Evolutionary conservation across 345 rosid species (phyloP).

Genomic region (Schrenkiella parvula): DNA sequence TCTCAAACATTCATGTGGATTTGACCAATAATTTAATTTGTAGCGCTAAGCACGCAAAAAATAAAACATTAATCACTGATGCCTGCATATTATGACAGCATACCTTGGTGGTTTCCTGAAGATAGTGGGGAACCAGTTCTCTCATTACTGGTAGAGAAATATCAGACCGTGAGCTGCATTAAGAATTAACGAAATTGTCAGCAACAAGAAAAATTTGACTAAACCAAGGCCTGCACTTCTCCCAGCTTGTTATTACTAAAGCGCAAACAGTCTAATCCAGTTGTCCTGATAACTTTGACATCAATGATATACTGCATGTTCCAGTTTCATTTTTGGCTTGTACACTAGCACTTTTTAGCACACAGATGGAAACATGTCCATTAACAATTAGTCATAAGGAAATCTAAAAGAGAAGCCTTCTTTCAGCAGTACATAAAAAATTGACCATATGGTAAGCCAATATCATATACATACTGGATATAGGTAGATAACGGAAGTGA

Average conservation of each 20-base stretch:
- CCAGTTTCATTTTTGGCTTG: constrained; percentile 17
- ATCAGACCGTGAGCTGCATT: constrained; percentile 82
- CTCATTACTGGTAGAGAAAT: constrained; percentile 90
- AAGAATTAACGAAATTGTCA: constrained; percentile 10
- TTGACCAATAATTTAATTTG: neutral
- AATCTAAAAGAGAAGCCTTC: constrained; percentile 15
- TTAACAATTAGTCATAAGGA: neutral
- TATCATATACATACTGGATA: constrained; percentile 71
- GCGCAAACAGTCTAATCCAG: neutral
- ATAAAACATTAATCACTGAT: neutral
- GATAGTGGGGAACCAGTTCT: constrained; percentile 96
- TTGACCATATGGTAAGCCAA: neutral
- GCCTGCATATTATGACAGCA: constrained; percentile 21
- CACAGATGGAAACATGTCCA: neutral
- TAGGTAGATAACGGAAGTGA: constrained; percentile 85
- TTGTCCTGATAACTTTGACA: constrained; percentile 15
- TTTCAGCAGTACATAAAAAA: constrained; percentile 7
- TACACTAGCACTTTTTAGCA: constrained; percentile 2
- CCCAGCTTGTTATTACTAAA: constrained; percentile 6
- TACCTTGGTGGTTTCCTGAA: constrained; percentile 90
- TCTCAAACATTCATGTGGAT: constrained; percentile 4
- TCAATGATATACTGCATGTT: constrained; percentile 3
- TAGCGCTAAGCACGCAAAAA: neutral
- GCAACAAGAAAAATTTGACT: neutral
- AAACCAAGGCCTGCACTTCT: constrained; percentile 3